These are phyloP conservation scores for Jatropha podagrica DNA, from an alignment of 441 rosid genomes.

Conservation along the genomic window DNA sequence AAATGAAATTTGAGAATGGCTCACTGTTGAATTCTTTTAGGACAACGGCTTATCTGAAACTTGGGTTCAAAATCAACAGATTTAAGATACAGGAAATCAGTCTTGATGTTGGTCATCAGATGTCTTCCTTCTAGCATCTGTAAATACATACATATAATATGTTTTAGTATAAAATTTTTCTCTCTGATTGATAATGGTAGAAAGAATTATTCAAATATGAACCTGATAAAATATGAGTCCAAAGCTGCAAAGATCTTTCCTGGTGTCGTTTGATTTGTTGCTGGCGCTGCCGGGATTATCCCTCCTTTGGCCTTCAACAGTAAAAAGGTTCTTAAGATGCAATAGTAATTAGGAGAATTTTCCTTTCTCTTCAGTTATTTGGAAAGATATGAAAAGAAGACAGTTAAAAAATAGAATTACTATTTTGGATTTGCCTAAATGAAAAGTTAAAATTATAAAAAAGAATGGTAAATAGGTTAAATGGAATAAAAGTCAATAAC, in stretches of 20 bases:
- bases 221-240: slow-evolving; percentile 54
- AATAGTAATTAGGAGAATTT: neutral
- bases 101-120: slow-evolving; percentile 14
- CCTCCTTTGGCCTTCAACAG: slow-evolving; percentile 35
- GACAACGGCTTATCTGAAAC: slow-evolving; percentile 44
- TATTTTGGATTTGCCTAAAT: too few relatives aligned
- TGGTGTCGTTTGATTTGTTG: slow-evolving; percentile 32
- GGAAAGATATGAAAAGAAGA: too few relatives aligned
- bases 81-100: slow-evolving; percentile 22
- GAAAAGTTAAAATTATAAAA: too few relatives aligned
- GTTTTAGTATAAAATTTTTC: too few relatives aligned
- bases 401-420: too few relatives aligned
- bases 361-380: too few relatives aligned
- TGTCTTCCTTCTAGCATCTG: slow-evolving; percentile 61
- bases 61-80: slow-evolving; percentile 35
- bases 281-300: slow-evolving; percentile 23
- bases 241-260: slow-evolving; percentile 39
- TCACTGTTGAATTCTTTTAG: slow-evolving; percentile 48
- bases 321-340: slow-evolving; percentile 8
- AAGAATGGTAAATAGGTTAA: too few relatives aligned
- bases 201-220: neutral
- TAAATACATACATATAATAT: slow-evolving; percentile 4
- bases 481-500: neutral
- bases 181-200: too few relatives aligned
- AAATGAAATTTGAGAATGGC: slow-evolving; percentile 9